Base-by-base conservation (phyloP, 2,329 filamentous ascomycete species). In the Chrysoporthe deuterocubensis region DNA sequence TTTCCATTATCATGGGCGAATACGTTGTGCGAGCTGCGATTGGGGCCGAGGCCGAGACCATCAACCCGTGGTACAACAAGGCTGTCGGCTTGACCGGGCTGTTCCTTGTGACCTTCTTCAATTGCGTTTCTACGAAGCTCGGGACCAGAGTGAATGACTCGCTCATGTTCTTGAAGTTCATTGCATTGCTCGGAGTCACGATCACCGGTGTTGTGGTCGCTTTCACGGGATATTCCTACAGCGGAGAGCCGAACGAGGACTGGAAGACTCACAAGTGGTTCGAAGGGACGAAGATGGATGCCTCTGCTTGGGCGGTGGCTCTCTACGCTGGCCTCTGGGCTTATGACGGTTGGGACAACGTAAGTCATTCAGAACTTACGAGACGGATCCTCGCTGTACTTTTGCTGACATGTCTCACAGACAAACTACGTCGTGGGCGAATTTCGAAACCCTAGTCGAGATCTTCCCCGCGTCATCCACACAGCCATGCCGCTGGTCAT, bases 291-390 rank as follows among this genome's bases (percentile, higher is more conserved):
- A 93, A 87, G 71, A 88, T 84, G 16, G 91, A 94, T 76, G 85
- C 92, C 62, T 96, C 91, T 59, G 90, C 90, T 72, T 98, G 94
- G 92, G 96, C 96, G 3, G 91, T 99, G 59, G 96, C 96, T 0
- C 81, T 99, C 59, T 99, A 99, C 77, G 95, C 94, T 18, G 96
- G 96, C 9, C 85, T 99, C 5, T 99, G 96, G 96, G 96, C 96
- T 0, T 99, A 96, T 80, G 96, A 99, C 77, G 96, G 96, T 42
- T 99, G 96, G 96, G 96, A 99, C 77, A 99, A 99, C 78, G 93
- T 96, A 81, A 82, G 91, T 84, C 59, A 5, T n/a, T 56, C 37
- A 34, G 7, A 18, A 42, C 52, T n/a, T 60, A 42, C 40, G 13
- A 46, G 40, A n/a, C 40, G 2, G 57, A 37, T 32, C 18, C 3